Conservation (phyloP, 2,329 filamentous ascomycete species). For the Talaromyces sp. region DNA sequence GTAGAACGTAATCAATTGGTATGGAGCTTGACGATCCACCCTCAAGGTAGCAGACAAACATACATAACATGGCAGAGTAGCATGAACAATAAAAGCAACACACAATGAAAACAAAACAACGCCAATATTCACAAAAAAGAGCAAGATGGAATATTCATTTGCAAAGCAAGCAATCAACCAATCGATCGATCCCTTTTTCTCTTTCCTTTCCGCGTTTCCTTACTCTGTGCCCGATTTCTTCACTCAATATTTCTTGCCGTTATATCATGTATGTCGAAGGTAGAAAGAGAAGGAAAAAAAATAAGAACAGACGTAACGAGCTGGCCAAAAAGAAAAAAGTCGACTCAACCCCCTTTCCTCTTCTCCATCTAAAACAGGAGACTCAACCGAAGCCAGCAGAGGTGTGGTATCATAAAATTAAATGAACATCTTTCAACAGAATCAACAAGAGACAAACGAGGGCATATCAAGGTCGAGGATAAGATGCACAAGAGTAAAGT, state of each 20-base stretch:
- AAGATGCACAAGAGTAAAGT: neutral
- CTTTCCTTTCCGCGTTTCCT: neutral
- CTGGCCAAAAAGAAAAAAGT: neutral
- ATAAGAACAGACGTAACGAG: neutral
- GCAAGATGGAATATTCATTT: neutral
- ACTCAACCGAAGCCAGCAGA: conserved; percentile 7
- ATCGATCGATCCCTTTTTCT: neutral
- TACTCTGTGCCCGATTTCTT: neutral
- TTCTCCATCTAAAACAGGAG: conserved; percentile 2
- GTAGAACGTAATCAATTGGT: neutral
- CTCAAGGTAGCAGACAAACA: neutral
- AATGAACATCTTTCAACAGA: conserved; percentile 23
- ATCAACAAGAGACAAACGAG: conserved; percentile 16
- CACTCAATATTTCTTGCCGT: neutral
- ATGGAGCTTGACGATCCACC: neutral
- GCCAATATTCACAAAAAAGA: conserved; percentile 4
- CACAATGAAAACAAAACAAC: neutral
- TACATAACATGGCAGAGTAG: neutral
- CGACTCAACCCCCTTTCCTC: neutral
- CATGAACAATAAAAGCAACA: neutral
- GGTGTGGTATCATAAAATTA: conserved; percentile 14
- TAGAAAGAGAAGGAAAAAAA: neutral
- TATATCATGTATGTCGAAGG: neutral
- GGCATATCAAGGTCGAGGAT: conserved; percentile 3
- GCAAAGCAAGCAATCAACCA: neutral